These are phyloP conservation scores for Penicillium freii DNA, from an alignment of 2,329 filamentous ascomycete genomes.

Conservation along the genomic window DNA sequence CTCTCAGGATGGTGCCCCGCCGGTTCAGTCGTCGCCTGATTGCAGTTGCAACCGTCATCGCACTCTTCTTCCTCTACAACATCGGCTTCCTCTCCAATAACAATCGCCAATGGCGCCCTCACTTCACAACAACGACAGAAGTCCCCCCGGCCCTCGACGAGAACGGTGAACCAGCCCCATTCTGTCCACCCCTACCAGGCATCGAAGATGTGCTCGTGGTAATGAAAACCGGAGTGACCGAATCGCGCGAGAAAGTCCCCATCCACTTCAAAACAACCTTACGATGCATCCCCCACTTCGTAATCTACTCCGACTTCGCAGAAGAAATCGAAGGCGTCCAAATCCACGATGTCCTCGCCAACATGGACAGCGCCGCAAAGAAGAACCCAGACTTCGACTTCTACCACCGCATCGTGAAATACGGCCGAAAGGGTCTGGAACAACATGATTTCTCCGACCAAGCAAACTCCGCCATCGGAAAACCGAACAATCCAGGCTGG, in stretches of 20 bases:
- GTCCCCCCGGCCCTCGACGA: slow-evolving; percentile 8
- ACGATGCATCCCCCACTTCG: slow-evolving; percentile 54
- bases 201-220: slow-evolving; percentile 56
- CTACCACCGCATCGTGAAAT: slow-evolving; percentile 49
- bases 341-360: slow-evolving; percentile 51
- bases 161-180: slow-evolving; percentile 16
- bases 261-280: slow-evolving; percentile 55
- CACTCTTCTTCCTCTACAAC: slow-evolving; percentile 56
- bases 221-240: slow-evolving; percentile 59
- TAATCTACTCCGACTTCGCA: slow-evolving; percentile 59
- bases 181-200: slow-evolving; percentile 40
- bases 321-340: slow-evolving; percentile 52
- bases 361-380: slow-evolving; percentile 42
- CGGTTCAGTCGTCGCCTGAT: slow-evolving; percentile 36
- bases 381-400: slow-evolving; percentile 50
- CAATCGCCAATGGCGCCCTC: slow-evolving; percentile 11
- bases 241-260: slow-evolving; percentile 55
- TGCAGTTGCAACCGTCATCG: slow-evolving; percentile 56
- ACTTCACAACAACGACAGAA: slow-evolving; percentile 8
- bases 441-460: slow-evolving; percentile 37
- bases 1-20: slow-evolving; percentile 43
- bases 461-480: slow-evolving; percentile 40
- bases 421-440: slow-evolving; percentile 46
- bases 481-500: slow-evolving; percentile 51
- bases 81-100: slow-evolving; percentile 57